Base-by-base conservation (phyloP, 1,284 basidiomycete species). In the Rhodotorula mucilaginosa region DNA sequence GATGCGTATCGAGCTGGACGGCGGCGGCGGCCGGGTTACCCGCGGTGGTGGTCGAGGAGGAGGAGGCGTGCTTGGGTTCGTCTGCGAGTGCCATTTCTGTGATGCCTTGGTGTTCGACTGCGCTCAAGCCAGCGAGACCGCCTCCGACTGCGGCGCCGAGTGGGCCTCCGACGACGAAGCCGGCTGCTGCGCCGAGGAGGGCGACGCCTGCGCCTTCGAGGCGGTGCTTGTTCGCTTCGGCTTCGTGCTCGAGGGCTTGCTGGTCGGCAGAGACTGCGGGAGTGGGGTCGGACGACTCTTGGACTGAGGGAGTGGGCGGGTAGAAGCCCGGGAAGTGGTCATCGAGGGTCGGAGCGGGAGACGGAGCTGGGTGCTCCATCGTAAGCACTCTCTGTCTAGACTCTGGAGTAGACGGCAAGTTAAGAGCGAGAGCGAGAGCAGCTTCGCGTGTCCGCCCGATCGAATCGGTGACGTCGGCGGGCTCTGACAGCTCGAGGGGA, bases 111-210 rank as follows among this genome's bases (percentile, higher is more conserved):
- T 51, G 52, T 54, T 69, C 66, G 58, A 61, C 34, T 39, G 26
- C 56, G 7, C 6, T 52, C 51, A 70, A 29, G 15, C 70, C 70
- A 21, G 44, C 68, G 31, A 72, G 34, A 0, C 51, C 26, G 18
- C 51, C 70, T 15, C 56, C 70, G 12, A 57, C 23, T 21, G 61
- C 31, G 0, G 60, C 69, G 6, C 69, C 72, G 51, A 66, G 46
- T 3, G 61, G 48, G 3, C 72, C 72, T 21, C 72, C 72, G 21
- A 66, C 52, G 58, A 72, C 23, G 12, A 70, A 44, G 12, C 73
- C 73, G 2, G 54, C 66, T 0, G 60, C 68, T 0, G 51, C 62
- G 39, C 60, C 71, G 12, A 69, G 18, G 21, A 65, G 26, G 21
- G 48, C 61, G 15, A 58, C 49, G 18, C 59, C 69, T 21, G 64